These are phyloP conservation scores for Coemansia sp. DNA, from an alignment of 192 early-diverging fungal genomes.

Conservation along the genomic window DNA sequence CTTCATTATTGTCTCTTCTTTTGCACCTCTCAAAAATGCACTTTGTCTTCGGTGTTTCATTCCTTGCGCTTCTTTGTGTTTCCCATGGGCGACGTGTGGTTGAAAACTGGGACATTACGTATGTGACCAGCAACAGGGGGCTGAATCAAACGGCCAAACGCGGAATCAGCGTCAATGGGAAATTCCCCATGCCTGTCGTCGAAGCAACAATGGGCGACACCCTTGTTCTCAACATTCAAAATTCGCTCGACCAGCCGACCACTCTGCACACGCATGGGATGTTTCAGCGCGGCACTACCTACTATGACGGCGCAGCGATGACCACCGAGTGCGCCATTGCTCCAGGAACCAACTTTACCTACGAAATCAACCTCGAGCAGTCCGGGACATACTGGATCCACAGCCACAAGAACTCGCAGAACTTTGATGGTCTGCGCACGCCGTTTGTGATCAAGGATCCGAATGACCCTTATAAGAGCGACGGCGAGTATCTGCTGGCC, in stretches of 20 bases:
- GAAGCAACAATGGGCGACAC: constrained; percentile 26
- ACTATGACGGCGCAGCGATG: constrained; percentile 65
- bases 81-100: constrained; percentile 22
- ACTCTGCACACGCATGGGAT: constrained; percentile 75
- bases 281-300: constrained; percentile 63
- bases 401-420: constrained; percentile 64
- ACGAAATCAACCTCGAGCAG: constrained; percentile 62
- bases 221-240: constrained; percentile 45
- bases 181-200: constrained; percentile 28
- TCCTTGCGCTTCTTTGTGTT: neutral
- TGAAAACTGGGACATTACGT: constrained; percentile 35
- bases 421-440: constrained; percentile 75
- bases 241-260: constrained; percentile 60
- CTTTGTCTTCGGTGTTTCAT: neutral
- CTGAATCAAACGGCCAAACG: constrained; percentile 21
- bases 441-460: constrained; percentile 68
- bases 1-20: no score
- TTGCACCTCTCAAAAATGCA: neutral
- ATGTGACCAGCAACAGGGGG: constrained; percentile 43
- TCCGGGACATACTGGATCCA: constrained; percentile 85
- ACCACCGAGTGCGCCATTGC: constrained; percentile 75
- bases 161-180: constrained; percentile 27
- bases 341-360: constrained; percentile 62
- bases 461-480: constrained; percentile 53
- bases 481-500: constrained; percentile 60